Evolutionary conservation across 305 asterid species (phyloP), one percentile per base, ranked within the genome.

Genomic region (Fraxinus greggii): DNA sequence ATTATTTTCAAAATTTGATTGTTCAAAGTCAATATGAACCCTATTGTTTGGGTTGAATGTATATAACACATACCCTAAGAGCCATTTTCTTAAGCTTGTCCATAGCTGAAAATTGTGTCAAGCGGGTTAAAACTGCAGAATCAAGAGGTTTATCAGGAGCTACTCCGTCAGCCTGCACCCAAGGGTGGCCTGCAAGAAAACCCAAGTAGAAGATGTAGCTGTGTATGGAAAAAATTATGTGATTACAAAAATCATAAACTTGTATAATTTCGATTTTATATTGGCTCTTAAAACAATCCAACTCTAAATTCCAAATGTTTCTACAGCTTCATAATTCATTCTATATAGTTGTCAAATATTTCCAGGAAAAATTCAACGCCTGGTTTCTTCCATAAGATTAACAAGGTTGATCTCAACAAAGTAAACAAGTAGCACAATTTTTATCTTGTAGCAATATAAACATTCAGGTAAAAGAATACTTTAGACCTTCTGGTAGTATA

Each of bases 91-190:
- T 92, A 70, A 92, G 88, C 86, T 90, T 92, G 83, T 91, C 87
- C 97, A 91, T 90, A 35, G 90, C 97, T 40, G 93, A 91, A 85
- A 92, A 92, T 80, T 89, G 94, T 0, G 88, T 90, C 90, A 92
- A 89, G 21, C 97, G 93, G 80, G 83, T 88, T 1, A 91, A 88
- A 28, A 90, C 92, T 70, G 94, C 97, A 76, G 93, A 87, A 83
- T 90, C 94, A 1, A 92, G 90, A 82, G 93, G 97, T 90, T 90
- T 92, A 81, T 92, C 94, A 29, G 93, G 94, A 63, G 97, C 97
- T 31, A 88, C 90, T 61, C 97, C 97, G 3, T 91, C 91, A 69
- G 86, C 85, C 80, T 77, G 92, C 80, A 91, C 90, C 97, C 97
- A 92, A 59, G 93, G 93, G 81, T 92, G 94, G 87, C 94, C 97